Evolutionary conservation across 202 grass and related monocot genomes (phyloP), one percentile per base, ranked within the genome.

Genomic region (Setaria viridis): DNA sequence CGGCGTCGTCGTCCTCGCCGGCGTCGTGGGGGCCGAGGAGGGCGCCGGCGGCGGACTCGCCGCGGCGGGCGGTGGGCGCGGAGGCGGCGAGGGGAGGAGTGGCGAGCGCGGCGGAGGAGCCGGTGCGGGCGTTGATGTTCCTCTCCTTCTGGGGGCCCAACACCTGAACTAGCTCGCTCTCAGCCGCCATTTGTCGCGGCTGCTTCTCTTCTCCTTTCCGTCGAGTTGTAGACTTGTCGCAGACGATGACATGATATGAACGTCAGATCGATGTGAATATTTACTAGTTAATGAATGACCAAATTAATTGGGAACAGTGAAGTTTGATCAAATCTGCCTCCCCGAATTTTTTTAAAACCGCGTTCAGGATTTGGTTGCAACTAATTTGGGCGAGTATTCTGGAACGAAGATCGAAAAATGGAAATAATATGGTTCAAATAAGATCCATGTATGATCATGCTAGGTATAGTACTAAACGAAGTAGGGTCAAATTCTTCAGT

Each of bases 81-180:
- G 76, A 17, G 2, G 48, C 39, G 1, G 63, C 19, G 30, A 70
- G 13, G 34, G 77, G 49, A 66, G 5, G 81, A 80, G 1, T 70
- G 58, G 84, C 39, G 78, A 43, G 74, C 77, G 59, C 77, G 8
- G 66, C 45, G 41, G 90, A 92, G 90, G 93, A 91, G 45, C 74
- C 77, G 20, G 77, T 95, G 2, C 82, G 93, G 50, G 90, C 67
- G 62, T 74, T 95, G 30, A 89, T 93, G 91, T 95, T 89, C 83
- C 69, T 95, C 53, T 89, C 86, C 56, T 68, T 86, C 51, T 95
- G 93, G 93, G 91, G 93, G 0, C 91, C 91, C 42, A 91, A 93
- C 49, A 16, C 77, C 45, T 72, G 71, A 62, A 7, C 53, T 21
- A 3, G 7, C 7, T 6, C 4, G 62, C 11, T 67, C 33, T 67